phyloP scores from a whole-genome alignment of 2,329 filamentous ascomycete genomes.

The Trichophyton mentagrophytes region DNA sequence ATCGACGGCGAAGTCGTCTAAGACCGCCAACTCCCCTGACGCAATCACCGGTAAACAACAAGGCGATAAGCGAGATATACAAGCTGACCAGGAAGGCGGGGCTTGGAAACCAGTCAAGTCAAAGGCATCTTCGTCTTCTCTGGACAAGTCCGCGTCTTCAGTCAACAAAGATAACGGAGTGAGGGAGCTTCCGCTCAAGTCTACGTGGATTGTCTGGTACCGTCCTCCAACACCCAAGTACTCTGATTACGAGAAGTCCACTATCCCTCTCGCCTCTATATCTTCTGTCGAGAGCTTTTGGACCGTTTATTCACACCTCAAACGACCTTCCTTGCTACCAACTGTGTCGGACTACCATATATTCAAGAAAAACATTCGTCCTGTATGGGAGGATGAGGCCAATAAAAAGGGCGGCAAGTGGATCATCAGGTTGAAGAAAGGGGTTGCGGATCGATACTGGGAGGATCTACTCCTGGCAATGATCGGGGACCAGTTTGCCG shows the following conservation, averaged over 20 bases:
- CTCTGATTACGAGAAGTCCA: constrained; percentile 95
- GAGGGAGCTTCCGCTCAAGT: constrained; percentile 53
- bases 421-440: constrained; percentile 94
- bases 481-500: constrained; percentile 84
- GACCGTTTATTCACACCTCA: constrained; percentile 75
- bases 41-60: constrained; percentile 49
- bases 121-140: constrained; percentile 31
- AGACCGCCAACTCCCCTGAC: constrained; percentile 71
- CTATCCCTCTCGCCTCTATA: constrained; percentile 72
- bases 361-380: constrained; percentile 90
- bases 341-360: constrained; percentile 96
- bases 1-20: constrained; percentile 67
- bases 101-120: constrained; percentile 22
- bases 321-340: constrained; percentile 73
- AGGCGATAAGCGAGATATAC: constrained; percentile 47
- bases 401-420: constrained; percentile 96
- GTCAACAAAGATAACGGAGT: constrained; percentile 16
- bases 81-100: constrained; percentile 21
- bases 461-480: constrained; percentile 85
- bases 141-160: constrained; percentile 19
- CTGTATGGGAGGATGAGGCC: constrained; percentile 96
- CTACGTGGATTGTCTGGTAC: constrained; percentile 95
- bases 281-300: constrained; percentile 82
- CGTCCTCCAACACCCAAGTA: constrained; percentile 92
- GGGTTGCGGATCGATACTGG: constrained; percentile 92